Conservation (phyloP, 768 basidiomycete species). For the Rossbeevera mucosa region DNA sequence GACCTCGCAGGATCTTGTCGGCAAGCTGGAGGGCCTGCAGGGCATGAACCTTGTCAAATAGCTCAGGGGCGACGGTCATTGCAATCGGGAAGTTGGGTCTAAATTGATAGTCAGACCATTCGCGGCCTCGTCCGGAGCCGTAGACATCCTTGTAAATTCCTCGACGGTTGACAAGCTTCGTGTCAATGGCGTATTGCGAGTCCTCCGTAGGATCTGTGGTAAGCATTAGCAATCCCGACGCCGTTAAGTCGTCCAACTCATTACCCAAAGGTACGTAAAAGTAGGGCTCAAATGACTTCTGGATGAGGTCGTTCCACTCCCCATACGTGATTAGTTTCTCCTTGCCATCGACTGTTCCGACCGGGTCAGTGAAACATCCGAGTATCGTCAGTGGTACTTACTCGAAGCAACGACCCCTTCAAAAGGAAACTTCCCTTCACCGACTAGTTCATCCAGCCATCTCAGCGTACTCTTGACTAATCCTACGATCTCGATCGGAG, state of each 20-base stretch:
- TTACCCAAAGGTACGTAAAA: slow-evolving; percentile 85
- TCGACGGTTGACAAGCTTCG: slow-evolving; percentile 73
- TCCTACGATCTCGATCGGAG: slow-evolving; percentile 94
- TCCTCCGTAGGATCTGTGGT: slow-evolving; percentile 67
- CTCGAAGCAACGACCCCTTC: slow-evolving; percentile 79
- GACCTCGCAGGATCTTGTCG: slow-evolving; percentile 75
- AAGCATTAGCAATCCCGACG: slow-evolving; percentile 2
- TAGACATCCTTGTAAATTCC: slow-evolving; percentile 99
- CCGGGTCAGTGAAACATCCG: not conserved
- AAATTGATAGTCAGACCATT: slow-evolving; percentile 98
- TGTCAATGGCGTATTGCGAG: slow-evolving; percentile 59
- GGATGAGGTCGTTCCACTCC: slow-evolving; percentile 85
- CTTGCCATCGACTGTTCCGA: slow-evolving; percentile 62
- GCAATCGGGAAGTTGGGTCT: slow-evolving; percentile 92
- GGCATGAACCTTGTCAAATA: slow-evolving; percentile 81
- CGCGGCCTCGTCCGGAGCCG: slow-evolving; percentile 79
- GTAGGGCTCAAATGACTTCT: slow-evolving; percentile 80
- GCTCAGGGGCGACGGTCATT: slow-evolving; percentile 94
- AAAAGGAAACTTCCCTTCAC: slow-evolving; percentile 74
- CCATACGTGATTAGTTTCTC: slow-evolving; percentile 75
- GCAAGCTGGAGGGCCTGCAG: slow-evolving; percentile 75
- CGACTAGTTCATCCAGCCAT: slow-evolving; percentile 75
- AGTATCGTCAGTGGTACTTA: slow-evolving; percentile 38
- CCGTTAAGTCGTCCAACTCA: not conserved
- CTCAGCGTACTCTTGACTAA: slow-evolving; percentile 87